Base-by-base conservation (phyloP, 768 basidiomycete species). In the Lyophyllum semitale region DNA sequence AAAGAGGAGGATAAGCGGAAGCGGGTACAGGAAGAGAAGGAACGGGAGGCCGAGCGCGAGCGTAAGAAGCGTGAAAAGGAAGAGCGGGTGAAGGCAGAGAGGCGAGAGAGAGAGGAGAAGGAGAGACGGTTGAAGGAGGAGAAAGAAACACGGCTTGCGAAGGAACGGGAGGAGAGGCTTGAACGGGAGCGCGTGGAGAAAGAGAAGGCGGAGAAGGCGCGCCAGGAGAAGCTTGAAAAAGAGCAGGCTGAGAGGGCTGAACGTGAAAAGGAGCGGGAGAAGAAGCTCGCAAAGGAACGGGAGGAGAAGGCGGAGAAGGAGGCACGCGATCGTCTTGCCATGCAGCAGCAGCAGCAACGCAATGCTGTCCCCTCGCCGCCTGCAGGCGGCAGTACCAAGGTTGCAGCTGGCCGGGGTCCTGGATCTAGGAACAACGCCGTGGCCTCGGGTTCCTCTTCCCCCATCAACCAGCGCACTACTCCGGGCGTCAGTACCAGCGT, bases 1-100 rank as follows among this genome's bases (percentile, higher is more conserved):
- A 91, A 88, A 66, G 93, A 94, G 41, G 95, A 97, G 69, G 93
- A 95, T 68, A 76, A 73, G 62, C 84, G 89, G 53, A 85, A 86
- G 66, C 85, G 91, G 23, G 71, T 84, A 55, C 82, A 85, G 33
- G 89, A 93, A 64, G 91, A 94, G 71, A 85, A 87, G 62, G 90
- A 93, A 59, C 84, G 85, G 13, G 87, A 91, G 60, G 84, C 80
- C 15, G 90, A 93, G 65, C 82, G 86, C 13, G 88, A 91, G 59
- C 78, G 84, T 55, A 86, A 88, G 73, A 82, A 81, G 58, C 86
- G 80, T 68, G 88, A 91, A 74, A 85, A 82, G 71, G 89, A 91
- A 65, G 87, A 91, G 62, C 83, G 74, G 55, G 78, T 81, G 50
- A 81, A 78, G 63, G 84, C 86, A 62, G 93, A 95, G 63, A 79